These are phyloP conservation scores for Candida sp. DNA, from an alignment of 1,139 yeast species.

Conservation along the genomic window DNA sequence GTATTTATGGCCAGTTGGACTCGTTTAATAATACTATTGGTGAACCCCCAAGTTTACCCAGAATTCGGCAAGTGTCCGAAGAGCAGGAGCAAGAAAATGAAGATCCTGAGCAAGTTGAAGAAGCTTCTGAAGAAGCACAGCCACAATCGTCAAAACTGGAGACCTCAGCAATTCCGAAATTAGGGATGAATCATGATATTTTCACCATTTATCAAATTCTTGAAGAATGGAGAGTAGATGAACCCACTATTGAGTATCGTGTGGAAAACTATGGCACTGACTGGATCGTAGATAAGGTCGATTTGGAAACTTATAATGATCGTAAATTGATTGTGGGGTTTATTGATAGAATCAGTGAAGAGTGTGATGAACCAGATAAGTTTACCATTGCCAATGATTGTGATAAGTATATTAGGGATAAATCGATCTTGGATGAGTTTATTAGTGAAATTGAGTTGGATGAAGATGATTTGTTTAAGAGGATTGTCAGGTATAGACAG, in stretches of 20 bases:
- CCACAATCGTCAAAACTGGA: constrained; percentile 1
- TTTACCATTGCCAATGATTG: constrained; percentile 12
- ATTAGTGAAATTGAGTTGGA: constrained; percentile 14
- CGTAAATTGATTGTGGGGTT: constrained; percentile 11
- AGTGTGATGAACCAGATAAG: constrained; percentile 9
- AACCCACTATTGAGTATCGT: constrained; percentile 9
- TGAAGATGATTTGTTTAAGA: constrained; percentile 10
- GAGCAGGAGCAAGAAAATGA: background rate
- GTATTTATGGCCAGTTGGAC: constrained; percentile 2
- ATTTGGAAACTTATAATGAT: constrained; percentile 12
- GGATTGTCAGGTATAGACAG: constrained; percentile 10
- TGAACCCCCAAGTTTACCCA: constrained; percentile 1
- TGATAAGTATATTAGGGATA: constrained; percentile 13
- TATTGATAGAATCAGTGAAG: constrained; percentile 11
- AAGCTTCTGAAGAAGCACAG: constrained; percentile 2
- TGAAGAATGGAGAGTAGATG: constrained; percentile 12
- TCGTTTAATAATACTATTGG: constrained; percentile 1
- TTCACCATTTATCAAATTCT: constrained; percentile 13
- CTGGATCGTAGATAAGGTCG: constrained; percentile 14
- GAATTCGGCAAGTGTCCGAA: background rate
- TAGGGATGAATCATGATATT: constrained; percentile 12
- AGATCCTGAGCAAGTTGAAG: background rate
- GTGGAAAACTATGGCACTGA: constrained; percentile 10
- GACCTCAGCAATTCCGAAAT: constrained; percentile 6
- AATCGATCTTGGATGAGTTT: constrained; percentile 12